Conservation (phyloP, 225 moss, liverwort and hornwort genomes). For the Asterella californica region DNA sequence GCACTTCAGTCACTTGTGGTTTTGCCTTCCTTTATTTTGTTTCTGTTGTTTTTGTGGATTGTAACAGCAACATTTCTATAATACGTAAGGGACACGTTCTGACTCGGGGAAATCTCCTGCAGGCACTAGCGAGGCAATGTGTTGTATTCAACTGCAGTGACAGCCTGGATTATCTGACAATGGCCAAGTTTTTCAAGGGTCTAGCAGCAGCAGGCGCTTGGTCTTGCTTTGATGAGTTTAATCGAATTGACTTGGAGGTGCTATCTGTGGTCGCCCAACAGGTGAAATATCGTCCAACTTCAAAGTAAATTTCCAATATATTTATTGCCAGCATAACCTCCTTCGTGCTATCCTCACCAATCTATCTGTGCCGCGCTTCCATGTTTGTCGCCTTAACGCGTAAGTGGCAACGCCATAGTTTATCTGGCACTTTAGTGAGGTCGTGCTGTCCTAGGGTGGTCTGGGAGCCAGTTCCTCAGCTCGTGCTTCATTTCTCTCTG, state of each 20-base stretch:
- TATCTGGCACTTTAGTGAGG: too few relatives aligned
- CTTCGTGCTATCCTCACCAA: background rate
- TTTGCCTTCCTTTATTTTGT: too few relatives aligned
- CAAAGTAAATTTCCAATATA: background rate
- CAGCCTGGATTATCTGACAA: conserved; percentile 74
- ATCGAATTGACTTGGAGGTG: conserved; percentile 88
- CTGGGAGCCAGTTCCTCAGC: background rate
- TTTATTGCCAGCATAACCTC: background rate
- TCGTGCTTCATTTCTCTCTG: background rate
- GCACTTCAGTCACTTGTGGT: too few relatives aligned
- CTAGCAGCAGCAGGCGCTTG: conserved; percentile 76
- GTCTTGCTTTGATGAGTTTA: conserved; percentile 95
- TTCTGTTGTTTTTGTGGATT: too few relatives aligned
- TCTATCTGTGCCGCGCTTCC: too few relatives aligned
- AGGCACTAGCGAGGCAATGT: conserved; percentile 86
- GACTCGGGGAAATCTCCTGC: background rate
- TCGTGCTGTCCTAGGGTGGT: background rate
- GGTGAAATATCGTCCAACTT: conserved; percentile 23
- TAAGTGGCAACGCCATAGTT: too few relatives aligned
- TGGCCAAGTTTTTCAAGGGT: conserved; percentile 94
- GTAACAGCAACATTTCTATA: too few relatives aligned
- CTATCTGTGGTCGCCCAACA: conserved; percentile 88
- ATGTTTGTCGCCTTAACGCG: background rate
- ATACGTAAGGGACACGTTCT: background rate
- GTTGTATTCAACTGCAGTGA: conserved; percentile 96